These are phyloP conservation scores for Yarrowia sp. DNA, from an alignment of 805 yeast genomes.

Conservation along the genomic window DNA sequence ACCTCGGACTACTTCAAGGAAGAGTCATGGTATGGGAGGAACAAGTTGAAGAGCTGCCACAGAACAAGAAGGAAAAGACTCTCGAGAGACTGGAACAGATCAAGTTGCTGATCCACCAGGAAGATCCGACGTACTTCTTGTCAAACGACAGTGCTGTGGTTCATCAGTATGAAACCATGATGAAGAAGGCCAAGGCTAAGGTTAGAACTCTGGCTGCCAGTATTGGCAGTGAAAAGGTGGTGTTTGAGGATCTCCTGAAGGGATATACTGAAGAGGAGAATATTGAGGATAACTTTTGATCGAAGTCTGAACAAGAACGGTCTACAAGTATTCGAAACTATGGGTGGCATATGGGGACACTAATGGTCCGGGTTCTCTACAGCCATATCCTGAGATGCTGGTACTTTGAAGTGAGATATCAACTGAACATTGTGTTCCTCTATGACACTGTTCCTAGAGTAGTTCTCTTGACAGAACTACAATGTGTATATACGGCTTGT, in stretches of 20 bases:
- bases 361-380: no score
- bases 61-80: conserved; percentile 16
- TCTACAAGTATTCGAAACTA: no score
- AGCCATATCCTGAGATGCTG: neutral
- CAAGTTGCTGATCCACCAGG: conserved; percentile 33
- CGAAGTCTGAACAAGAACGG: no score
- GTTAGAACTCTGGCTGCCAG: conserved; percentile 50
- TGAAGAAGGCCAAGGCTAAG: conserved; percentile 60
- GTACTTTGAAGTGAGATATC: no score
- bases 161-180: conserved; percentile 50
- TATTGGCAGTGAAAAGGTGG: conserved; percentile 35
- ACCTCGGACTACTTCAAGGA: conserved; percentile 67
- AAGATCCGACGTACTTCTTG: conserved; percentile 39
- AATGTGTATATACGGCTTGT: no score
- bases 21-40: conserved; percentile 43
- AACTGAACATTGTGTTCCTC: no score
- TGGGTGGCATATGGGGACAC: no score
- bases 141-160: conserved; percentile 58
- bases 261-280: conserved; percentile 38
- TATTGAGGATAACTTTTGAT: conserved; percentile 37
- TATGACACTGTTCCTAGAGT: no score
- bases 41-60: conserved; percentile 25
- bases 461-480: no score
- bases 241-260: conserved; percentile 41
- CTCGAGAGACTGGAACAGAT: conserved; percentile 26